phyloP scores from a whole-genome alignment of 495 filamentous ascomycete genomes.

The Parachaetomium inaequale region DNA sequence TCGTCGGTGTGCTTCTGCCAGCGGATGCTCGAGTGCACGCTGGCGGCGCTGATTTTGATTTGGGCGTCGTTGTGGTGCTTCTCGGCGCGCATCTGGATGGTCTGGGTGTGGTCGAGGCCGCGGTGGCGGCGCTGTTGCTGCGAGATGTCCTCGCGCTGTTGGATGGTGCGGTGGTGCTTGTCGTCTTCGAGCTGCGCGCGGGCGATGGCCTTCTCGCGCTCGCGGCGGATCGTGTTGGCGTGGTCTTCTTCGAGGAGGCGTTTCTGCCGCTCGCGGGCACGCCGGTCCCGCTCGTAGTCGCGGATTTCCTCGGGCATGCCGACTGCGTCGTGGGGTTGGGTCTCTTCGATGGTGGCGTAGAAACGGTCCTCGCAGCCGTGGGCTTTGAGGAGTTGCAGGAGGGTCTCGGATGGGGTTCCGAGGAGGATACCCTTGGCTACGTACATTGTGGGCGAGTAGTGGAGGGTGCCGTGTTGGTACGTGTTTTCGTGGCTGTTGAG shows the following conservation, averaged over 20 bases:
- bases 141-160: conserved; percentile 21
- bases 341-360: conserved; percentile 37
- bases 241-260: conserved; percentile 32
- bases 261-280: conserved; percentile 30
- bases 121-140: conserved; percentile 19
- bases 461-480: conserved; percentile 36
- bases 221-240: conserved; percentile 30
- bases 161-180: conserved; percentile 16
- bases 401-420: conserved; percentile 17
- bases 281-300: conserved; percentile 37
- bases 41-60: conserved; percentile 21
- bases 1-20: conserved; percentile 25
- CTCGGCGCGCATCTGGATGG: conserved; percentile 16
- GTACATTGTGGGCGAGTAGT: conserved; percentile 45
- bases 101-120: conserved; percentile 22
- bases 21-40: conserved; percentile 13
- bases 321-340: conserved; percentile 39
- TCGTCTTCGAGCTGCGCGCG: conserved; percentile 14
- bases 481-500: conserved; percentile 43
- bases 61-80: conserved; percentile 21
- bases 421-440: conserved; percentile 36
- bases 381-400: conserved; percentile 30
- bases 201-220: conserved; percentile 34
- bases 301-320: conserved; percentile 39
- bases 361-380: conserved; percentile 41